Conservation (phyloP, 768 basidiomycete genomes). For the Tylopilus sp. region DNA sequence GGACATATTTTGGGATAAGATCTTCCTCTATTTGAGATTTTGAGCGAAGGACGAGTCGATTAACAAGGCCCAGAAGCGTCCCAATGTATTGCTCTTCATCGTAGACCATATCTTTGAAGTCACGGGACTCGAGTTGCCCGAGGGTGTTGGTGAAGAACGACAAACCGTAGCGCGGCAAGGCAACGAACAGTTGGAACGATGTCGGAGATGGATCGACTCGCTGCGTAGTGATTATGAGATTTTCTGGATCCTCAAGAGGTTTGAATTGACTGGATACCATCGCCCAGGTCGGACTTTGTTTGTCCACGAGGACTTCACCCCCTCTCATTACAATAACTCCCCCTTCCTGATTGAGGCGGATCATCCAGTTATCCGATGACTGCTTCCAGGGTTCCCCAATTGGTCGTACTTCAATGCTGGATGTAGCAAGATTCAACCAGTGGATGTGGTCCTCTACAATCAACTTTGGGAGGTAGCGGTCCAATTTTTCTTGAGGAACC, state of each 20-base stretch:
- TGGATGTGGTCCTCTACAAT: background rate
- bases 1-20: background rate
- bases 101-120: background rate
- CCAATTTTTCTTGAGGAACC: background rate
- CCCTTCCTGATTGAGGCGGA: background rate
- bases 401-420: background rate
- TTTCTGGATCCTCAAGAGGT: background rate
- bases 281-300: background rate
- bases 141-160: background rate
- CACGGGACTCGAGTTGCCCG: background rate
- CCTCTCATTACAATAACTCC: background rate
- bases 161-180: background rate
- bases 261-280: background rate
- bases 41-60: background rate
- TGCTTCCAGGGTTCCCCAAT: background rate
- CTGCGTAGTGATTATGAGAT: background rate
- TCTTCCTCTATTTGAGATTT: background rate
- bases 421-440: background rate
- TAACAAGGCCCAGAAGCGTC: background rate
- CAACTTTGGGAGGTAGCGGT: background rate
- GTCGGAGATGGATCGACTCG: background rate
- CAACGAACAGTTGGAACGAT: background rate
- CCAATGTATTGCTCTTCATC: background rate
- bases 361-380: background rate
- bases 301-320: background rate